phyloP scores from a whole-genome alignment of 2,329 filamentous ascomycete species.

The Phyllosticta citrichinensis region DNA sequence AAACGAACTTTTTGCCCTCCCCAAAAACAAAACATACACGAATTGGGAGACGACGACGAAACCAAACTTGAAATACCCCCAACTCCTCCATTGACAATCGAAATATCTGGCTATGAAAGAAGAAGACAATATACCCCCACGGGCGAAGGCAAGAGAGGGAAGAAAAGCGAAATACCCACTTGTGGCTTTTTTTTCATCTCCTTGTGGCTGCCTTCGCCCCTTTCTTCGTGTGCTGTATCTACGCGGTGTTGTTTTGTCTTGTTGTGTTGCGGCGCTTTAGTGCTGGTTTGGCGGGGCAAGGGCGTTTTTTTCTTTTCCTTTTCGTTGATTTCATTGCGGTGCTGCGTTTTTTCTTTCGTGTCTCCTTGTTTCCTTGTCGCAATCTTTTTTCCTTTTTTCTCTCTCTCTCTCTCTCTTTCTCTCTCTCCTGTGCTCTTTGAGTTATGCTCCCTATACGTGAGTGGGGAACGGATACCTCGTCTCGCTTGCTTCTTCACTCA shows the following conservation, averaged over 20 bases:
- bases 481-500: neutral
- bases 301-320: constrained; percentile 13
- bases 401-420: constrained; percentile 10
- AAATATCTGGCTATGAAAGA: constrained; percentile 11
- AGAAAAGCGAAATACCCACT: constrained; percentile 7
- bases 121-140: constrained; percentile 10
- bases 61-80: constrained; percentile 8
- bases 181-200: neutral
- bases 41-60: neutral
- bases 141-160: constrained; percentile 1
- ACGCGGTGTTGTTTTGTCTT: constrained; percentile 7
- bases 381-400: constrained; percentile 3
- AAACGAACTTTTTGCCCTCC: neutral
- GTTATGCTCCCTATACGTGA: neutral
- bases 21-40: neutral
- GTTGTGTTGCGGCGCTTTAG: constrained; percentile 9
- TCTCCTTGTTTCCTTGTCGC: neutral
- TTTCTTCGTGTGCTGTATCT: constrained; percentile 10
- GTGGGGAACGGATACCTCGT: neutral
- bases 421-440: neutral
- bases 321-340: constrained; percentile 9
- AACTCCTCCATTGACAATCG: constrained; percentile 3
- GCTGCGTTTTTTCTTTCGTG: too few relatives aligned
- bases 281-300: neutral
- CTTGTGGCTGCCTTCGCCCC: constrained; percentile 6